Base-by-base conservation (phyloP, 345 rosid species). In the Excoecaria agallocha region DNA sequence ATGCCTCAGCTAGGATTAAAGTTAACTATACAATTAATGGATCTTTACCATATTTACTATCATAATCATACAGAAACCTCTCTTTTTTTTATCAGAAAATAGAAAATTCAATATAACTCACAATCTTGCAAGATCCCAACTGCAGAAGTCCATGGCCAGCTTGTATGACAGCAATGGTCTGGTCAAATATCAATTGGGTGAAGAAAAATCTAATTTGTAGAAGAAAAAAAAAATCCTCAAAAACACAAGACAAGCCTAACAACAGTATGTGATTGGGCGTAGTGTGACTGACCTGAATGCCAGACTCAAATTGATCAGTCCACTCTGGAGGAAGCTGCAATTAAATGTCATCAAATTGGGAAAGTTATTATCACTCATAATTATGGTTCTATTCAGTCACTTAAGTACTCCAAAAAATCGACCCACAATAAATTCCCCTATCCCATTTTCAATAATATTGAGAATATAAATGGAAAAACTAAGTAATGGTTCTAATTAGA, bases 131-230 rank as follows among this genome's bases (percentile, higher is more conserved):
- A 49, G 99, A 95, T 72, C 99, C 98, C 81, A 95, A 73, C 65
- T 95, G 99, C 51, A 95, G 87, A 79, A 93, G 90, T 71, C 98
- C 99, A 76, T 91, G 98, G 48, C 98, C 99, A 82, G 98, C 99
- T 95, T 95, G 99, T 79, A 95, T 95, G 45, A 93, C 99, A 84
- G 98, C 99, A 80, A 95, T 95, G 17, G 99, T 95, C 99, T 95
- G 83, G 48, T 69, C 75, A 81, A 66, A 37, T n/a, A 57, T 7
- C 24, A 64, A 66, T 15, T 6, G 7, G 41, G n/a, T 54, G 54
- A n/a, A 49, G 48, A 3, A 16, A 55, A 56, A 6, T 0, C 69
- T 55, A 38, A 74, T 57, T 57, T 20, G 74, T n/a, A n/a, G 6
- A 68, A 38, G 19, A 37, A 52, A 19, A 0, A 64, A 12, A n/a